Conservation (phyloP, 2,329 filamentous ascomycete species). For the Amphichorda felina region DNA sequence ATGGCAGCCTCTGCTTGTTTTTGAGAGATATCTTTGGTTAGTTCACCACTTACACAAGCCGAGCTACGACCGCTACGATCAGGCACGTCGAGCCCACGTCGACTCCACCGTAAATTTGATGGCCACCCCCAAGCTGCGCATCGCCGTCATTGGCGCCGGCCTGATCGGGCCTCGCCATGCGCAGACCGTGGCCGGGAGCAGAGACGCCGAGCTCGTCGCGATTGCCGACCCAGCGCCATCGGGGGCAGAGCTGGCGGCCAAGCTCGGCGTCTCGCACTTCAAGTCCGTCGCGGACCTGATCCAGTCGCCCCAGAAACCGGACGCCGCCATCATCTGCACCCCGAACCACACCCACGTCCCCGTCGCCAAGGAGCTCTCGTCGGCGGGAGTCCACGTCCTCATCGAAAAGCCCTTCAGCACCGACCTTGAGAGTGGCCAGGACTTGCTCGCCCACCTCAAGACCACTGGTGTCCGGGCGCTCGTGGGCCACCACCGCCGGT, state of each 20-base stretch:
- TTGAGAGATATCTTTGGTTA: too few species aligned
- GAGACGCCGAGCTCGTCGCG: constrained; percentile 6
- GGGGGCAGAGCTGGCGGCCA: constrained; percentile 9
- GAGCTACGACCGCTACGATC: too few species aligned
- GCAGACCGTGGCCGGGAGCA: constrained; percentile 13
- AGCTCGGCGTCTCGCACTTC: constrained; percentile 11
- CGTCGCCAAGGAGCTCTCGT: constrained; percentile 31
- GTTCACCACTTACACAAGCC: too few species aligned
- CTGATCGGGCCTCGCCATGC: constrained; percentile 18
- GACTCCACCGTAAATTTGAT: too few species aligned
- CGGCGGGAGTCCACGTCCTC: constrained; percentile 26
- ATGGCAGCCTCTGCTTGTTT: too few species aligned
- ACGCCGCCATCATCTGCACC: constrained; percentile 46
- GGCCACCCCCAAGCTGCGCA: neutral
- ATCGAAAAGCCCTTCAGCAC: constrained; percentile 45
- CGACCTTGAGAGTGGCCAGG: constrained; percentile 21
- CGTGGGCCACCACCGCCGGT: constrained; percentile 46
- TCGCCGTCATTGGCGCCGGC: constrained; percentile 19
- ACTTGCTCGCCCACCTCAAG: constrained; percentile 14
- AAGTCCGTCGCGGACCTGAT: constrained; percentile 29
- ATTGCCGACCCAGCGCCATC: constrained; percentile 16
- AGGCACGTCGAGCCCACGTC: too few species aligned
- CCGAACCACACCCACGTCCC: constrained; percentile 46
- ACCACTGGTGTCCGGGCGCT: constrained; percentile 27
- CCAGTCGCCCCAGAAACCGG: constrained; percentile 23